Conservation (phyloP, 257 asterid species). For the Jacaranda mimosifolia region DNA sequence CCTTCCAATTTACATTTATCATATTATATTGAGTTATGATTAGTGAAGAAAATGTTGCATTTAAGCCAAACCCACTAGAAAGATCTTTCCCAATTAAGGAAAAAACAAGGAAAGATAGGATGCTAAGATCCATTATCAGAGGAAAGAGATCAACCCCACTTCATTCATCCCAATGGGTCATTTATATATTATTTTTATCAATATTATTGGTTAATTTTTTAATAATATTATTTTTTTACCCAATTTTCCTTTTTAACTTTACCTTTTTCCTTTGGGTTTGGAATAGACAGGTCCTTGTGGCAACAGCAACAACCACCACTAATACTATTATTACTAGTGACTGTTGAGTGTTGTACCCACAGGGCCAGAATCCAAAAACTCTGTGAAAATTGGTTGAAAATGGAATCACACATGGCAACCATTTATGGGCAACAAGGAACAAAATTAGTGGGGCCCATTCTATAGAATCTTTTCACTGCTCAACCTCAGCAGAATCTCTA, state of each 20-base stretch:
- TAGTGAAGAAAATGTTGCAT: neutral
- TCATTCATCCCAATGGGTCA: conserved; percentile 31
- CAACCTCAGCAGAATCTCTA: conserved; percentile 56
- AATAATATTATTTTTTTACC: neutral
- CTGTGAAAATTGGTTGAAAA: neutral
- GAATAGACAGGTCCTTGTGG: conserved; percentile 61
- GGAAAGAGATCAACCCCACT: conserved; percentile 45
- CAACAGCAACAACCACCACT: conserved; percentile 50
- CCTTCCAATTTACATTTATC: too few relatives aligned
- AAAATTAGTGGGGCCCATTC: conserved; percentile 39
- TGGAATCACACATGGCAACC: conserved; percentile 66
- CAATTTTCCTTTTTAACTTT: neutral
- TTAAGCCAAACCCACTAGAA: conserved; percentile 36
- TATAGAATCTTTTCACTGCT: conserved; percentile 58
- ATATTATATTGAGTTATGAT: neutral
- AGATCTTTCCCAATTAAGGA: conserved; percentile 45
- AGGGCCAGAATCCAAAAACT: conserved; percentile 19
- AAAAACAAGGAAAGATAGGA: conserved; percentile 29
- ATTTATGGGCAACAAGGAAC: conserved; percentile 29
- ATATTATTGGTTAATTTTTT: neutral
- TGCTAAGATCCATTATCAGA: conserved; percentile 36
- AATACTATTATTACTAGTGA: neutral
- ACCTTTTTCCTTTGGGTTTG: conserved; percentile 59
- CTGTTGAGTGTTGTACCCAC: conserved; percentile 9
- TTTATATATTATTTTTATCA: neutral